phyloP scores from a whole-genome alignment of 1,284 basidiomycete species.

The Cryptococcus sp. region DNA sequence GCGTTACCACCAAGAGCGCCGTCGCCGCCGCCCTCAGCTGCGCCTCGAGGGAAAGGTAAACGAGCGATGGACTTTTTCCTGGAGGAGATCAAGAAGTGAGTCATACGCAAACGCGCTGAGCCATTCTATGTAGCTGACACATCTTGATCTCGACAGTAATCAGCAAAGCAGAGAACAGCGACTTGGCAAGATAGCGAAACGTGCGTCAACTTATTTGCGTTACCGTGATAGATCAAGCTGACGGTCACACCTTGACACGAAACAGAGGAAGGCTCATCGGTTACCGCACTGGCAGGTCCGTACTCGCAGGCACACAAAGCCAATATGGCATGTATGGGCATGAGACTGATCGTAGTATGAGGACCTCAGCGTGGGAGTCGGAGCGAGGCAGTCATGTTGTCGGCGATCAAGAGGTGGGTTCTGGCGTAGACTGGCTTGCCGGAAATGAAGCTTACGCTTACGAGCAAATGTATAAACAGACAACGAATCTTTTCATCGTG shows the following conservation, averaged over 20 bases:
- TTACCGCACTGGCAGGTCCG: slow-evolving; percentile 80
- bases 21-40: slow-evolving; percentile 58
- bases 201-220: slow-evolving; percentile 55
- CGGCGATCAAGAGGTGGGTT: slow-evolving; percentile 37
- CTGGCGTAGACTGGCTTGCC: background rate
- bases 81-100: slow-evolving; percentile 88
- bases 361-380: slow-evolving; percentile 31
- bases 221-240: background rate
- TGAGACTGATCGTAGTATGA: slow-evolving; percentile 16
- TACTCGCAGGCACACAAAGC: slow-evolving; percentile 6
- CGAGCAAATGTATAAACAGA: slow-evolving; percentile 56
- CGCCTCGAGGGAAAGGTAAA: slow-evolving; percentile 76
- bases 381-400: slow-evolving; percentile 17
- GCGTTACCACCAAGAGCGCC: slow-evolving; percentile 25
- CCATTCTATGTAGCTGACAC: background rate
- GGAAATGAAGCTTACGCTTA: slow-evolving; percentile 1
- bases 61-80: slow-evolving; percentile 90
- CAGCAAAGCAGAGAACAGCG: slow-evolving; percentile 85
- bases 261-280: slow-evolving; percentile 62
- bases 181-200: slow-evolving; percentile 64
- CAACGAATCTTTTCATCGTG: slow-evolving; percentile 91
- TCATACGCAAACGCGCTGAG: background rate
- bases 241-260: background rate
- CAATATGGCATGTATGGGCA: background rate
- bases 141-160: slow-evolving; percentile 61